phyloP scores from a whole-genome alignment of 139 green algal genomes.

The Spirogloea muscicola region DNA sequence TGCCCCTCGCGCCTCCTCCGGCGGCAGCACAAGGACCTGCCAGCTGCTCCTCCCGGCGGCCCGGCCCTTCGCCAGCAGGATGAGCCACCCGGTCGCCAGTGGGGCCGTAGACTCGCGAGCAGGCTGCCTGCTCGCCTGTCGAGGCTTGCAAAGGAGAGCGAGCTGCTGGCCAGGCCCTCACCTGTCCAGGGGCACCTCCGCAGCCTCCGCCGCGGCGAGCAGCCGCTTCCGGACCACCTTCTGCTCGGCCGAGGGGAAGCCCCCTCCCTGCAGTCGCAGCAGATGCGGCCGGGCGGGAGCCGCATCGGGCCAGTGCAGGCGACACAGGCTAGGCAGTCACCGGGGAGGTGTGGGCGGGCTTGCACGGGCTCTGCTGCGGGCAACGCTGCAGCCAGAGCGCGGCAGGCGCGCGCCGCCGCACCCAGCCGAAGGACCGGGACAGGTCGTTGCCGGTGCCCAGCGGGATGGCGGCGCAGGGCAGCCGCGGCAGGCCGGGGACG shows the following conservation, averaged over 20 bases:
- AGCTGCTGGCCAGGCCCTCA: background rate
- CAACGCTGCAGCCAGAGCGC: background rate
- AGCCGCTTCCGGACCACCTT: background rate
- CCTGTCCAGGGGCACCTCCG: conserved; percentile 6
- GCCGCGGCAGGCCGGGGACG: background rate
- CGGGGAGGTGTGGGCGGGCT: background rate
- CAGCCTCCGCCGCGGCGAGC: background rate
- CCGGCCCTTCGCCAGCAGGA: background rate
- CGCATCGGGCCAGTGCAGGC: background rate
- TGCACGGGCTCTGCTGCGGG: background rate
- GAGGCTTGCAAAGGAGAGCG: background rate
- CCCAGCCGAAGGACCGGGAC: conserved; percentile 2
- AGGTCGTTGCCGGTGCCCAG: conserved; percentile 47
- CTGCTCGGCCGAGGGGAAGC: background rate
- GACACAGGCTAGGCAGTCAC: background rate
- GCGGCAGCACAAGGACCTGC: conserved; percentile 11
- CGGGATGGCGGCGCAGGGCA: conserved; percentile 35
- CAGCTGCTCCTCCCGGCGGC: conserved; percentile 2
- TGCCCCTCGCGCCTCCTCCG: background rate
- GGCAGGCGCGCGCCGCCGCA: background rate
- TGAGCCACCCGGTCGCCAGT: background rate
- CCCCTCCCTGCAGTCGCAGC: conserved; percentile 6
- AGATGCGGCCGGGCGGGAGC: too few relatives aligned
- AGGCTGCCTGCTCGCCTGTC: background rate
- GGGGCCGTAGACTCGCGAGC: background rate